Conservation (phyloP, 2,329 filamentous ascomycete genomes). For the Pyrenophora graminea region DNA sequence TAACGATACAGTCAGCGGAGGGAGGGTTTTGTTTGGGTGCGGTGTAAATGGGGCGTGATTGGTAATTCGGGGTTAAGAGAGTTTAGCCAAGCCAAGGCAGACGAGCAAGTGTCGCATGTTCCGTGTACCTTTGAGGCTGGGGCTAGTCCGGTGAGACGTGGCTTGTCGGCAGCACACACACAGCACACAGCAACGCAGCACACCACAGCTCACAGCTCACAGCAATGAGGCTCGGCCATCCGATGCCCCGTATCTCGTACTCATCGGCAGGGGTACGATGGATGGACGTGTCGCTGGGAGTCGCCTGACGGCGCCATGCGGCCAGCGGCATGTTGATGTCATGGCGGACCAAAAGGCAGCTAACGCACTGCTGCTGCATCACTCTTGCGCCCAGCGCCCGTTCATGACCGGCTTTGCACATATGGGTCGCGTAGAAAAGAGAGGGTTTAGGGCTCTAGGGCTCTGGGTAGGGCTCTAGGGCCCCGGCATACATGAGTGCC, state of each 20-base stretch:
- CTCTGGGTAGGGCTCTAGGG: too few species aligned
- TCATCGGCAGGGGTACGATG: not conserved
- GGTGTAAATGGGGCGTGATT: constrained; percentile 3
- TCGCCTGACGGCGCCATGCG: constrained; percentile 8
- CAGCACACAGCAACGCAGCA: too few species aligned
- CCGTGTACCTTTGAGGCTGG: constrained; percentile 18
- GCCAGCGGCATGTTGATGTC: constrained; percentile 29
- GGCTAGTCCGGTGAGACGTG: constrained; percentile 1
- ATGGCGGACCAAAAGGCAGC: constrained; percentile 17
- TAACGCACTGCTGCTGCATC: constrained; percentile 16
- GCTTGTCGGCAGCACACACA: not conserved
- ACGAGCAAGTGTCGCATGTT: constrained; percentile 13
- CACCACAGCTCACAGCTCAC: not conserved
- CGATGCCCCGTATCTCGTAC: constrained; percentile 9
- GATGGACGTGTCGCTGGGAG: not conserved
- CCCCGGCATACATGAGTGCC: too few species aligned
- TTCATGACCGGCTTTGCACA: not conserved
- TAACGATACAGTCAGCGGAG: constrained; percentile 13
- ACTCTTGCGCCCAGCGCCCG: too few species aligned
- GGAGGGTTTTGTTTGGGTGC: not conserved
- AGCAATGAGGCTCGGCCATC: constrained; percentile 3
- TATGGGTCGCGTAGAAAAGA: not conserved
- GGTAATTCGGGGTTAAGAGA: constrained; percentile 6
- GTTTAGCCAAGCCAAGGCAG: constrained; percentile 1
- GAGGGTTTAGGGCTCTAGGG: too few species aligned